Conservation (phyloP, 352 stramenopile genomes). For the Globisporangium megalacanthum region DNA sequence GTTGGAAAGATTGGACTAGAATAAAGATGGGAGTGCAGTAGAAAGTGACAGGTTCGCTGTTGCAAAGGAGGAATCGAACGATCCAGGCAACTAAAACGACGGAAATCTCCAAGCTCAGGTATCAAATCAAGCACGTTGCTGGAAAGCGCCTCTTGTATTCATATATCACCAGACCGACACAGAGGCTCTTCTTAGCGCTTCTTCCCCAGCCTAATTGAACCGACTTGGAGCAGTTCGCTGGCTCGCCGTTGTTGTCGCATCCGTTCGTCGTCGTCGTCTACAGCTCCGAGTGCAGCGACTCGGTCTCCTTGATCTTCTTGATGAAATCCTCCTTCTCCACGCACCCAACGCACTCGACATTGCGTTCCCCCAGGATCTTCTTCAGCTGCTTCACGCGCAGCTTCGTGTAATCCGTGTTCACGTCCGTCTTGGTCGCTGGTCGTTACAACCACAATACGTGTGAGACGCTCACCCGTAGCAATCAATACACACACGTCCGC, state of each 20-base stretch:
- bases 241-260: not conserved
- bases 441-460: not conserved
- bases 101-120: too few species aligned
- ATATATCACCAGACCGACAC: too few species aligned
- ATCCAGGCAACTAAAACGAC: too few species aligned
- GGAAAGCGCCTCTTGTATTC: too few species aligned
- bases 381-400: constrained; percentile 94
- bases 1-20: too few species aligned
- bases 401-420: constrained; percentile 93
- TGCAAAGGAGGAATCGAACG: too few species aligned
- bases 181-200: too few species aligned
- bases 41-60: too few species aligned
- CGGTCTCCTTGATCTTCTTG: constrained; percentile 90
- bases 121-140: too few species aligned
- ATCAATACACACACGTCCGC: not conserved
- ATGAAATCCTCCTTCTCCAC: constrained; percentile 95
- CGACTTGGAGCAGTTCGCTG: not conserved
- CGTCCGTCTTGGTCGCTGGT: constrained; percentile 90
- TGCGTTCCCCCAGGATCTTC: constrained; percentile 90
- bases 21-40: too few species aligned
- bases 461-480: not conserved
- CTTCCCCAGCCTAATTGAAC: not conserved
- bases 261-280: constrained; percentile 26
- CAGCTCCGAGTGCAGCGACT: constrained; percentile 76
- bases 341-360: constrained; percentile 90